Base-by-base conservation (phyloP, 805 yeast genomes). In the Pachysolen tannophilus region DNA sequence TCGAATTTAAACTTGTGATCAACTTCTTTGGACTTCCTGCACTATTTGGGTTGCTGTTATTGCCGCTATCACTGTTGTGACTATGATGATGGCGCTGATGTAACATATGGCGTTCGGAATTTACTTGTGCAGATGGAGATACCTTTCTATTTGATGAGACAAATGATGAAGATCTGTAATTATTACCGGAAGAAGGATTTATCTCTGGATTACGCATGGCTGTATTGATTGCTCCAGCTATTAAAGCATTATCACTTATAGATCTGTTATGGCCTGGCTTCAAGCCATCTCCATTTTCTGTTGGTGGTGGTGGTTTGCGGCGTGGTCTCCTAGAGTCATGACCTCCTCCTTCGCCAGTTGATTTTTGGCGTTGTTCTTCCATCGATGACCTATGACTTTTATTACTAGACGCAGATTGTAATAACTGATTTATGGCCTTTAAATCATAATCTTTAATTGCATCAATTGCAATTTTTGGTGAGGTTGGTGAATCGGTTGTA, bases 1-100 rank as follows among this genome's bases (percentile, higher is more conserved):
- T 73, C 5, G 84, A 78, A 49, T 75, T 77, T 69, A 69, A 61
- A 11, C 75, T 60, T 3, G 82, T 75, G 15, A 76, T 64, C 15
- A 52, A 33, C 20, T 49, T 57, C 32, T 52, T 49, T 3, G 43
- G 24, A 8, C 35, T 26, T 3, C 37, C 39, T 19, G 30, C 26
- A 20, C 28, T 30, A n/a, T 7, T 16, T 8, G 28, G 27, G 8
- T 19, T 3, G 14, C 30, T 32, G 20, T 32, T 26, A 21, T 23
- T 21, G 14, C 34, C 27, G n/a, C n/a, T n/a, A n/a, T n/a, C n/a
- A n/a, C n/a, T n/a, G n/a, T n/a, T n/a, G n/a, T n/a, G n/a, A n/a
- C n/a, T n/a, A n/a, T n/a, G n/a, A n/a, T n/a, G n/a, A n/a, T n/a
- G n/a, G n/a, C n/a, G n/a, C n/a, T n/a, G n/a, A n/a, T n/a, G n/a